These are phyloP conservation scores for Arthrobotrys pseudoclavata DNA, from an alignment of 2,329 filamentous ascomycete genomes.

Conservation along the genomic window DNA sequence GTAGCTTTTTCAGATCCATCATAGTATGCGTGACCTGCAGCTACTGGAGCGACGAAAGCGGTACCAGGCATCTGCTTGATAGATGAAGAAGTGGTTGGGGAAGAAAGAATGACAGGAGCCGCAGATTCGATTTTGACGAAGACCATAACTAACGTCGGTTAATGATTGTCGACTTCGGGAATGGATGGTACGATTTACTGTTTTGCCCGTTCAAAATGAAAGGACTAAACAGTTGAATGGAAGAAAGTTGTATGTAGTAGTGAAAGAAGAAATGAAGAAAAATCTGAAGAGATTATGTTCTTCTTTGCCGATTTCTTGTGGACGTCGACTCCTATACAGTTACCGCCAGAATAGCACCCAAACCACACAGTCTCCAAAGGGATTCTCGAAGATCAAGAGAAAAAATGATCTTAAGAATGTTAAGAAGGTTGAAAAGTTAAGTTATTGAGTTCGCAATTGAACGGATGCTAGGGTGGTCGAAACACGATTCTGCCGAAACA, in stretches of 20 bases:
- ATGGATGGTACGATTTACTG: conserved; percentile 22
- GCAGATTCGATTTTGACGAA: conserved; percentile 69
- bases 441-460: conserved; percentile 63
- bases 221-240: neutral
- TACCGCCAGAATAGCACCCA: conserved; percentile 37
- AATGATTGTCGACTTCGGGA: conserved; percentile 3
- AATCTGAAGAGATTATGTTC: neutral
- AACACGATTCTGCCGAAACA: conserved; percentile 91
- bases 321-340: conserved; percentile 37
- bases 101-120: conserved; percentile 76
- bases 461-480: conserved; percentile 87
- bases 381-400: conserved; percentile 11
- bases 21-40: conserved; percentile 51
- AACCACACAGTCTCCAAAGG: conserved; percentile 28
- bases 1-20: conserved; percentile 62
- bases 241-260: conserved; percentile 21
- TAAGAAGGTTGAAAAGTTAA: conserved; percentile 60
- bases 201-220: conserved; percentile 26
- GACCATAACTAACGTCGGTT: conserved; percentile 43
- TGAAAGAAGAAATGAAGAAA: conserved; percentile 28
- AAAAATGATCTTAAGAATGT: conserved; percentile 62
- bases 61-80: conserved; percentile 65
- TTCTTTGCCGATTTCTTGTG: conserved; percentile 25
- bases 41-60: conserved; percentile 51
- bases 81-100: conserved; percentile 66